phyloP scores from a whole-genome alignment of 2,329 filamentous ascomycete genomes.

The Colletotrichum echinochloae region DNA sequence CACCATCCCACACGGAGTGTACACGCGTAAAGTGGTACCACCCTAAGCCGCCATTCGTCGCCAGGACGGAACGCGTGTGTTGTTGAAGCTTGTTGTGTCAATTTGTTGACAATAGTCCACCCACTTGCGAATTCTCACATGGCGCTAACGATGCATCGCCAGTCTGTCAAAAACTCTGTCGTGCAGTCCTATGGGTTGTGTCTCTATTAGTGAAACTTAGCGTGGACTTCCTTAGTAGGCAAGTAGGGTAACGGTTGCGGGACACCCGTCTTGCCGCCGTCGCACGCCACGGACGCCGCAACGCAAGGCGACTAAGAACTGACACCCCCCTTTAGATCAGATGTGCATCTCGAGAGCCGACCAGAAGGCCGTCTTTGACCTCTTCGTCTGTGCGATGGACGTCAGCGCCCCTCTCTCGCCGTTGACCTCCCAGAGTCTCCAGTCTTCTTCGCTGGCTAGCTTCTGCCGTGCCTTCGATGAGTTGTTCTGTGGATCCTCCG shows the following conservation, averaged over 20 bases:
- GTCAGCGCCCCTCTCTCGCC: conserved; percentile 21
- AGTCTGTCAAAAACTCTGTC: conserved; percentile 33
- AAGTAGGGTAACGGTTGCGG: conserved; percentile 23
- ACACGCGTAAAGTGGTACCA: conserved; percentile 44
- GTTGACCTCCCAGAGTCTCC: conserved; percentile 33
- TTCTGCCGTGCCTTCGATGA: conserved; percentile 52
- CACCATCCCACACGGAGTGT: conserved; percentile 23
- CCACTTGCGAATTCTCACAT: conserved; percentile 20
- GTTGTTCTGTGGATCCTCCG: conserved; percentile 55
- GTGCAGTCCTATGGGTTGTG: conserved; percentile 26
- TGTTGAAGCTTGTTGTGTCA: conserved; percentile 32
- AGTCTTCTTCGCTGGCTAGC: conserved; percentile 36
- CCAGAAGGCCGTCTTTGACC: conserved; percentile 14
- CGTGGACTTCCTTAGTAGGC: conserved; percentile 23
- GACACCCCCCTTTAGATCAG: conserved; percentile 30
- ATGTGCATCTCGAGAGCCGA: conserved; percentile 18
- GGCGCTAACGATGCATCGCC: conserved; percentile 27
- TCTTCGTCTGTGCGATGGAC: conserved; percentile 33
- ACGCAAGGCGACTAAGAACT: not conserved
- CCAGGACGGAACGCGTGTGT: conserved; percentile 23
- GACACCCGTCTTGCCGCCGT: conserved; percentile 20
- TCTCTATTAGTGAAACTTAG: conserved; percentile 34
- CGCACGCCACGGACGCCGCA: conserved; percentile 15
- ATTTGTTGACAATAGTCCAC: conserved; percentile 21
- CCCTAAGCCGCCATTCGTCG: conserved; percentile 18